Evolutionary conservation across 257 asterid genomes (phyloP).

Genomic region (Haberlea rhodopensis): DNA sequence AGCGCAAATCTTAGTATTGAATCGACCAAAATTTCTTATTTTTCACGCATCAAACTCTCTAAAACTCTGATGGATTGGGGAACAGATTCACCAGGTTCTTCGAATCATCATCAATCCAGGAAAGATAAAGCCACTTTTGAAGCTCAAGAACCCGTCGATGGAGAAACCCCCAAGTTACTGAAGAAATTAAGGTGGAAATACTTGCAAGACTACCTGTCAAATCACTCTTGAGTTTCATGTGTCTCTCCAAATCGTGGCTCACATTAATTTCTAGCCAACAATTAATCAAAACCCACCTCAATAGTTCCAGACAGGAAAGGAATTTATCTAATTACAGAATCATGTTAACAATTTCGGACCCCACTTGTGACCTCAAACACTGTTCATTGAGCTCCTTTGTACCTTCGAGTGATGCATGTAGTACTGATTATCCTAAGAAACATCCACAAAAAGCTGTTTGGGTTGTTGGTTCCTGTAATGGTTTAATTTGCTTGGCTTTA

Average conservation of each 20-base stretch:
- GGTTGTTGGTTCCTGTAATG: constrained; percentile 44
- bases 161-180: constrained; percentile 31
- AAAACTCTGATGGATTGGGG: constrained; percentile 8
- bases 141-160: constrained; percentile 8
- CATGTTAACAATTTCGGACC: constrained; percentile 29
- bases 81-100: constrained; percentile 6
- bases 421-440: constrained; percentile 31
- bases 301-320: no score
- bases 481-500: constrained; percentile 40
- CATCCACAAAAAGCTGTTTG: constrained; percentile 24
- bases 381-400: constrained; percentile 34
- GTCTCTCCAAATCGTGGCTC: constrained; percentile 47
- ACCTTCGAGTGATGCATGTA: constrained; percentile 9
- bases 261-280: constrained; percentile 31
- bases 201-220: constrained; percentile 49
- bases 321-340: constrained; percentile 22
- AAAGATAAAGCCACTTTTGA: constrained; percentile 15
- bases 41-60: no score
- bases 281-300: constrained; percentile 38
- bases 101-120: constrained; percentile 6
- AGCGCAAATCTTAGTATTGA: no score
- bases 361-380: constrained; percentile 29
- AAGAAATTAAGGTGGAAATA: constrained; percentile 44
- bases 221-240: constrained; percentile 43
- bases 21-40: no score